These are phyloP conservation scores for Entomortierella lignicola DNA, from an alignment of 192 early-diverging fungal species.

Conservation along the genomic window DNA sequence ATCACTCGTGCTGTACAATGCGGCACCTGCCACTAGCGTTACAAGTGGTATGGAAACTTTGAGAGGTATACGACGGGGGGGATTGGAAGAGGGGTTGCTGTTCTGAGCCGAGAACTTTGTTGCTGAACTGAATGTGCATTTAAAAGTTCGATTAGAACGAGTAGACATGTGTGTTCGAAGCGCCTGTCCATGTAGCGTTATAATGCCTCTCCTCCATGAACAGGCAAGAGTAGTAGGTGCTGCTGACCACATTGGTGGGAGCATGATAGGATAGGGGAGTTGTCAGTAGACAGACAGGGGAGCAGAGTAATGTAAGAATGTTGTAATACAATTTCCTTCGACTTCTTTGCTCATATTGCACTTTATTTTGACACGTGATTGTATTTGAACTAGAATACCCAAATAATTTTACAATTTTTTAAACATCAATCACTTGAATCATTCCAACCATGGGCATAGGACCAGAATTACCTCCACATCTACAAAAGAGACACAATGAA, in stretches of 20 bases:
- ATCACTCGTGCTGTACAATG: conserved; percentile 14
- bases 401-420: background rate
- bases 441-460: conserved; percentile 50
- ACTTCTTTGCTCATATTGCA: no score
- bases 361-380: no score
- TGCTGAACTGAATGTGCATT: no score
- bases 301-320: background rate
- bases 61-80: conserved; percentile 9
- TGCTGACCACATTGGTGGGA: conserved; percentile 1
- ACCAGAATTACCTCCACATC: conserved; percentile 57
- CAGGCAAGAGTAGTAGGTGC: background rate
- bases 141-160: background rate
- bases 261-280: background rate
- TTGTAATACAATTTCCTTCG: no score
- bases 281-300: background rate
- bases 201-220: background rate
- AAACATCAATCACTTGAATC: background rate
- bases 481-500: conserved; percentile 22
- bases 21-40: background rate
- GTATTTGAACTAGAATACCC: no score
- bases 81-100: background rate
- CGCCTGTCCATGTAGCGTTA: background rate
- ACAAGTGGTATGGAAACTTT: conserved; percentile 13
- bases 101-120: background rate
- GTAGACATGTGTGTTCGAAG: background rate